phyloP scores from a whole-genome alignment of 2,329 filamentous ascomycete genomes.

The Orbilia javanica region DNA sequence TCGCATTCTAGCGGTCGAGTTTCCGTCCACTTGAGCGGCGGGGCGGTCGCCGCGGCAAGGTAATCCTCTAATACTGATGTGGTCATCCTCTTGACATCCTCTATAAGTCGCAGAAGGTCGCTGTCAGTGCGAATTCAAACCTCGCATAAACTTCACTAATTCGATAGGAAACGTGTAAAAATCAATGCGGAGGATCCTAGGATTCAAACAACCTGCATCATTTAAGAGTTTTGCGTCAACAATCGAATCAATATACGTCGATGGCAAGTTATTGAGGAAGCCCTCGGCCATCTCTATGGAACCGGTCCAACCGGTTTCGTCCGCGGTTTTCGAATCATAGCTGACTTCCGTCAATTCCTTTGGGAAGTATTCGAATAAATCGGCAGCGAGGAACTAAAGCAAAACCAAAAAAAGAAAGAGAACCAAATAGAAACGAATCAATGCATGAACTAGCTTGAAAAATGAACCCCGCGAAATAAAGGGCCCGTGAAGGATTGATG shows the following conservation, averaged over 20 bases:
- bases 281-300: slow-evolving; percentile 49
- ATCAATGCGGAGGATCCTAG: neutral
- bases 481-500: neutral
- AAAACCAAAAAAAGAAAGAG: slow-evolving; percentile 11
- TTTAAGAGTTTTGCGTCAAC: slow-evolving; percentile 52
- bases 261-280: slow-evolving; percentile 52
- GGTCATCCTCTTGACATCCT: slow-evolving; percentile 56
- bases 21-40: slow-evolving; percentile 74
- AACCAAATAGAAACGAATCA: slow-evolving; percentile 29
- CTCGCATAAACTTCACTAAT: neutral
- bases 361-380: slow-evolving; percentile 54
- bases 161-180: neutral
- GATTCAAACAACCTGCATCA: slow-evolving; percentile 52
- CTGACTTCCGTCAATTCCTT: slow-evolving; percentile 51
- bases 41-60: slow-evolving; percentile 70
- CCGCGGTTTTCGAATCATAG: slow-evolving; percentile 52
- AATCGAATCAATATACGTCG: slow-evolving; percentile 52
- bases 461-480: neutral
- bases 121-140: slow-evolving; percentile 18
- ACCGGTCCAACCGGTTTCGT: slow-evolving; percentile 42
- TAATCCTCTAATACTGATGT: slow-evolving; percentile 71
- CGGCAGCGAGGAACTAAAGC: slow-evolving; percentile 51
- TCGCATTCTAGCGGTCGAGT: slow-evolving; percentile 76
- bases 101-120: slow-evolving; percentile 16
- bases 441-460: slow-evolving; percentile 26